Conservation (phyloP, 306 rosid species). For the Gillenia trifoliata region DNA sequence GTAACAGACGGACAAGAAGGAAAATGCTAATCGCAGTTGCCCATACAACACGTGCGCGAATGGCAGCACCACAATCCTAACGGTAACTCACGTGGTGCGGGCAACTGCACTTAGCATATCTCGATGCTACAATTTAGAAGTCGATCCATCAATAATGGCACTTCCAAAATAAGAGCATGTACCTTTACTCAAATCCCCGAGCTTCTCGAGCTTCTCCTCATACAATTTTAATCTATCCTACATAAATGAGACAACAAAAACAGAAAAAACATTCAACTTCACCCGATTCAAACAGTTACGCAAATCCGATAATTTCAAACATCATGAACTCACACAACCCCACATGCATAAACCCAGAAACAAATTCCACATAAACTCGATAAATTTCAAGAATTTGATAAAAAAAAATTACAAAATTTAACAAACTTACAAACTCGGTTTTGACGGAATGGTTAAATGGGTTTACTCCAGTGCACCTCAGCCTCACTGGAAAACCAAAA, state of each 20-base stretch:
- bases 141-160: not conserved
- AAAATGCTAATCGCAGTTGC: not conserved
- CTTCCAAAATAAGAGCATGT: conserved; percentile 4
- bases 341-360: conserved; percentile 4
- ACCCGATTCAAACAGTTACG: not conserved
- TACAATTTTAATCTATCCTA: conserved; percentile 79
- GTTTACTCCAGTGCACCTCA: conserved; percentile 70
- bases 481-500: conserved; percentile 54
- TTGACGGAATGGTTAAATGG: conserved; percentile 72
- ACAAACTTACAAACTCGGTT: conserved; percentile 72
- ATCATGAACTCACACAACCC: not conserved
- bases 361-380: not conserved
- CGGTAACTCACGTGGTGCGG: not conserved
- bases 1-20: not conserved
- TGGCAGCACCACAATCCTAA: not conserved
- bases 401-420: not conserved
- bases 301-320: not conserved
- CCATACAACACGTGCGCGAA: not conserved
- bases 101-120: not conserved
- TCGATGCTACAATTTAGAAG: not conserved
- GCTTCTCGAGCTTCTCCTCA: conserved; percentile 55
- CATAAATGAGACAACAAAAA: conserved; percentile 8
- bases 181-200: conserved; percentile 67
- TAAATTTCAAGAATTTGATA: conserved; percentile 8
- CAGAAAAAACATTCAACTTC: not conserved